Percentiles rank a stretch among this genome's conserved stretches.
These are phyloP conservation scores for Epichloe typhina DNA, from an alignment of 2,329 filamentous ascomycete genomes.

Conservation along the genomic window DNA sequence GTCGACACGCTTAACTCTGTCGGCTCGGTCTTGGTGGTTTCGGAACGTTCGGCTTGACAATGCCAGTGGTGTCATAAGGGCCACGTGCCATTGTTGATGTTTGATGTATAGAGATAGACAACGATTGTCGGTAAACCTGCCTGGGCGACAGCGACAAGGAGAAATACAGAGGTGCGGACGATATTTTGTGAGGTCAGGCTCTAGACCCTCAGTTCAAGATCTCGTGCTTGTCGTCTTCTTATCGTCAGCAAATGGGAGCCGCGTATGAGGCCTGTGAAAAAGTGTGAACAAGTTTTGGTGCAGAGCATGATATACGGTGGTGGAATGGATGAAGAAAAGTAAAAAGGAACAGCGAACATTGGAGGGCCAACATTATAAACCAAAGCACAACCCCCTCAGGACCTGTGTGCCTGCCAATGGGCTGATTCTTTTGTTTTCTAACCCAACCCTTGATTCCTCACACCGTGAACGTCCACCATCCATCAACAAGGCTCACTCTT, in stretches of 20 bases:
- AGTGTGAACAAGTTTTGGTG: not conserved
- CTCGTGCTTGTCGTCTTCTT: not conserved
- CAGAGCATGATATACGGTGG: not conserved
- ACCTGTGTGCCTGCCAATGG: constrained; percentile 3
- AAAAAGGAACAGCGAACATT: constrained; percentile 1
- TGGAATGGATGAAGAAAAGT: not conserved
- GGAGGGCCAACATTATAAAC: constrained; percentile 10
- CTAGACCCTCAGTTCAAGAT: not conserved
- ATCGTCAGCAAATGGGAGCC: not conserved
- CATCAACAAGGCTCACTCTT: not conserved
- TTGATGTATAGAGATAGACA: not conserved
- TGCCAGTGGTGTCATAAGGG: constrained; percentile 25
- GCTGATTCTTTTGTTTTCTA: not conserved
- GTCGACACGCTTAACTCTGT: not conserved
- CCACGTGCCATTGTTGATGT: constrained; percentile 19
- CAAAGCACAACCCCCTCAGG: not conserved
- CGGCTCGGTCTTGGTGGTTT: constrained; percentile 20
- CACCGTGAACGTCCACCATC: not conserved
- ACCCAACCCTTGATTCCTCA: not conserved
- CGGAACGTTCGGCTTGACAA: constrained; percentile 22
- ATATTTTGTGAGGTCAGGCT: not conserved
- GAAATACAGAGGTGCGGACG: not conserved
- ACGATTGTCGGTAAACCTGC: not conserved
- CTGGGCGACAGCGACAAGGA: not conserved
- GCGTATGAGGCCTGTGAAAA: too few relatives aligned